Percentiles rank a stretch among this genome's conserved stretches.
Evolutionary conservation across 2,329 filamentous ascomycete genomes (phyloP).

Genomic region (Fusarium begoniae): DNA sequence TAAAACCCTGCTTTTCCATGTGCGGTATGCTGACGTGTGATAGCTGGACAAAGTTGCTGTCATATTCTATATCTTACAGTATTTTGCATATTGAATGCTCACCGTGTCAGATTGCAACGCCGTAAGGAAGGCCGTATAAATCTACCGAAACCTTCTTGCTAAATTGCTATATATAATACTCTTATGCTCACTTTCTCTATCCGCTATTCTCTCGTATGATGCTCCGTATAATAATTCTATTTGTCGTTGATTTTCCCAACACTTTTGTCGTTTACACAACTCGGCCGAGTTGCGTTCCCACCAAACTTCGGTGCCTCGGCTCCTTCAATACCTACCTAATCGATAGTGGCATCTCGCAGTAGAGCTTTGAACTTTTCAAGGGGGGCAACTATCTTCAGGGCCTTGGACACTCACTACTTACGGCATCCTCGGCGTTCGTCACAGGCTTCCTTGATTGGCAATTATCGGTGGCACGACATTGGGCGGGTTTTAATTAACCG

Average conservation of each 20-base stretch:
- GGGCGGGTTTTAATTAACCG: neutral
- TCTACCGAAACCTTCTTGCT: neutral
- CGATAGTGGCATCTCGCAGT: constrained; percentile 16
- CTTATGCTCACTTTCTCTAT: neutral
- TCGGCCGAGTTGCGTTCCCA: constrained; percentile 20
- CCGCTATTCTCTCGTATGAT: neutral
- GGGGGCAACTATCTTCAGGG: neutral
- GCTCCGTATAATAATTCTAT: neutral
- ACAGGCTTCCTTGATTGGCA: neutral
- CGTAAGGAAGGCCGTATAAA: neutral
- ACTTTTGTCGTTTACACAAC: neutral
- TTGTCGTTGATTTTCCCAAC: constrained; percentile 6
- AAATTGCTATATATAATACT: neutral
- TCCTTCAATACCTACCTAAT: constrained; percentile 1
- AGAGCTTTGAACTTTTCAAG: constrained; percentile 1
- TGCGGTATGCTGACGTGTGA: constrained; percentile 7
- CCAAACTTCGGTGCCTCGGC: constrained; percentile 33
- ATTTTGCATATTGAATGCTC: neutral
- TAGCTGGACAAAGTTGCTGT: neutral
- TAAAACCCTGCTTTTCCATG: too few relatives aligned
- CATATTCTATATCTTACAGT: neutral
- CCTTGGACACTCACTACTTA: neutral
- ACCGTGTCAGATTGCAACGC: neutral
- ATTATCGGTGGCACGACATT: neutral
- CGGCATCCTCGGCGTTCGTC: constrained; percentile 3